Evolutionary conservation across 306 rosid genomes (phyloP).

Genomic region (Prunus fruticosa): DNA sequence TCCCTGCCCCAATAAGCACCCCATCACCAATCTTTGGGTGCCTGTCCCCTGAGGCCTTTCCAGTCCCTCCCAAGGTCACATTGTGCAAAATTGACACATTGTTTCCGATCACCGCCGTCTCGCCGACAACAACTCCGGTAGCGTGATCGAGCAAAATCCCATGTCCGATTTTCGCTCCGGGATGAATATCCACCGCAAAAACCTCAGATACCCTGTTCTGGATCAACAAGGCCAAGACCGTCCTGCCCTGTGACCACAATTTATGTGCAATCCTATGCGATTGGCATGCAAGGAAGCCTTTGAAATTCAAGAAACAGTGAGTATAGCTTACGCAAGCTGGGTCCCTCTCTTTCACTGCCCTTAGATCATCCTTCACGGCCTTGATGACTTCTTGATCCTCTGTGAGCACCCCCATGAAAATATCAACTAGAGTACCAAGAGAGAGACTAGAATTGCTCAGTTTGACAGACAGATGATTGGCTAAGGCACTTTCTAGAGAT

Average conservation of each 20-base stretch:
- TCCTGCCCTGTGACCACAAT: slow-evolving; percentile 61
- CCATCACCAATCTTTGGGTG: slow-evolving; percentile 96
- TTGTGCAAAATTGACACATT: slow-evolving; percentile 84
- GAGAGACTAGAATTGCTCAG: slow-evolving; percentile 53
- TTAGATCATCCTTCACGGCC: slow-evolving; percentile 46
- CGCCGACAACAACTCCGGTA: slow-evolving; percentile 87
- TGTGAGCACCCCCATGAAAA: slow-evolving; percentile 41
- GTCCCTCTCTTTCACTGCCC: slow-evolving; percentile 76
- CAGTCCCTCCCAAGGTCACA: slow-evolving; percentile 95
- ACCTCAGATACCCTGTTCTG: slow-evolving; percentile 82
- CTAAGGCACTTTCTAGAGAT: slow-evolving; percentile 54
- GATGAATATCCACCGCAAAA: slow-evolving; percentile 82
- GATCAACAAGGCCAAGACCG: slow-evolving; percentile 55
- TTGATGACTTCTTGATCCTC: slow-evolving; percentile 36
- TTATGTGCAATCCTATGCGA: slow-evolving; percentile 72
- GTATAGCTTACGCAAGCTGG: slow-evolving; percentile 77
- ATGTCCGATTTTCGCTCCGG: slow-evolving; percentile 74
- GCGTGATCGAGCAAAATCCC: slow-evolving; percentile 88
- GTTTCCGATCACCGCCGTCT: slow-evolving; percentile 87
- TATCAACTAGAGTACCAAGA: slow-evolving; percentile 37
- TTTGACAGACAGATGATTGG: slow-evolving; percentile 55
- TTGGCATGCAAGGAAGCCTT: slow-evolving; percentile 78
- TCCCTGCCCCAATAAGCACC: slow-evolving; percentile 87
- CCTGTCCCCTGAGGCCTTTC: slow-evolving; percentile 71
- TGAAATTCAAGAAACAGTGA: slow-evolving; percentile 76